Evolutionary conservation across 23 red algal genomes (phyloP), one percentile per base, ranked within the genome.

Genomic region (Gracilaria caudata): DNA sequence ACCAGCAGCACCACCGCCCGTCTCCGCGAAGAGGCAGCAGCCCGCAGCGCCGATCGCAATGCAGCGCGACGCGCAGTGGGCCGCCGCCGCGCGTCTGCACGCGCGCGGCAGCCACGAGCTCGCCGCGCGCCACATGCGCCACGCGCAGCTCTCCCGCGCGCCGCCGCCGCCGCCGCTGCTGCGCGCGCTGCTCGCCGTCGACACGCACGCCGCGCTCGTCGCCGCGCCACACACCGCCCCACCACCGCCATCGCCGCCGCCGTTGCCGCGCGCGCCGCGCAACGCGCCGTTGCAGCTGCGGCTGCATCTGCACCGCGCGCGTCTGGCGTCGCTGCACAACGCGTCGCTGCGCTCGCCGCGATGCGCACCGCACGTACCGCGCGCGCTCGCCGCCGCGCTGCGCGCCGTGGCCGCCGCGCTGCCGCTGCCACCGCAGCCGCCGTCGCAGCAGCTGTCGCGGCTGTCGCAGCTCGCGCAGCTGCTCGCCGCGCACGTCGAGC

Each of bases 21-120:
- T 21, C 16, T 57, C 54, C 16, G 23, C 17, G 54, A 21, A 12
- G 54, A 57, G 16, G 45, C 7, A 9, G 45, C 7, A 17, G 53
- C 13, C 9, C 2, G 21, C 21, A 3, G 53, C 53, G 53, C 16
- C 53, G 53, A 49, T 13, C 16, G 53, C 53, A 6, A 24, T 24
- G 58, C 19, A 24, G 58, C 58, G 58, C 58, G 58, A 64, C 58
- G 58, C 58, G 58, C 58, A 32, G 58, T 64, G 58, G 58, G 58
- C 58, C 19, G 25, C 58, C 19, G 58, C 24, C 23, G 58, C 58
- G 58, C 19, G 19, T 5, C 58, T 64, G 58, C 19, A 19, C 19
- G 19, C 19, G 23, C 58, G 58, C 58, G 25, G 58, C 58, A 32
- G 24, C 58, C 1, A 3, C 3, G 24, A 19, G 24, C 1, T 4